Conservation (phyloP, 2,329 filamentous ascomycete genomes). For the Colletotrichum salicis region DNA sequence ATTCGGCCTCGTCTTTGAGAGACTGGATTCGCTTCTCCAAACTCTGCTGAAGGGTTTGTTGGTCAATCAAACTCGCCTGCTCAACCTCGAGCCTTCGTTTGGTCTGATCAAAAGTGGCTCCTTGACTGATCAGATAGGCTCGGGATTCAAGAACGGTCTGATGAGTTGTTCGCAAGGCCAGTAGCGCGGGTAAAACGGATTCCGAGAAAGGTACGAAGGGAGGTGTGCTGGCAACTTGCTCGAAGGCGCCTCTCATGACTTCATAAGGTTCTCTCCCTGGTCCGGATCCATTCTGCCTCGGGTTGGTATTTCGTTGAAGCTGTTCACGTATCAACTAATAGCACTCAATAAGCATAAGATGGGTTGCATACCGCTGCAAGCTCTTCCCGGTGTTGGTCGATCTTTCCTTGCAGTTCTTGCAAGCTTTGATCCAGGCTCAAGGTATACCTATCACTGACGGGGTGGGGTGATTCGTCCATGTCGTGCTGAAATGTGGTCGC, state of each 20-base stretch:
- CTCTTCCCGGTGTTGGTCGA: conserved; percentile 64
- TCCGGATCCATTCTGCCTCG: conserved; percentile 12
- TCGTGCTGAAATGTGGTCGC: neutral
- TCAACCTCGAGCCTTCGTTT: conserved; percentile 62
- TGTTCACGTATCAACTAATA: conserved; percentile 20
- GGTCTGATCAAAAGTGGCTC: conserved; percentile 53
- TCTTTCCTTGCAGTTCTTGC: conserved; percentile 69
- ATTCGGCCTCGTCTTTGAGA: conserved; percentile 67
- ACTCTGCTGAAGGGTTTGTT: conserved; percentile 64
- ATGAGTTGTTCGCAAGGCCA: conserved; percentile 76
- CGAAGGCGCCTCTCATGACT: conserved; percentile 73
- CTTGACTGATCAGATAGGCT: conserved; percentile 62
- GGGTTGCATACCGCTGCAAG: conserved; percentile 44
- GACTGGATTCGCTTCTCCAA: conserved; percentile 67
- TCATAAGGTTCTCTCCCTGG: conserved; percentile 45
- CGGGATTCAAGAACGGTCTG: conserved; percentile 73
- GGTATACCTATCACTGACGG: conserved; percentile 53
- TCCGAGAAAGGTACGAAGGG: conserved; percentile 74
- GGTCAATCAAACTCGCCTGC: conserved; percentile 62
- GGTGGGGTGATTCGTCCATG: conserved; percentile 17
- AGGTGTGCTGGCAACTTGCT: conserved; percentile 67
- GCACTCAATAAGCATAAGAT: neutral
- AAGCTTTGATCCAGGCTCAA: conserved; percentile 74
- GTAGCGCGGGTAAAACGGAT: conserved; percentile 76
- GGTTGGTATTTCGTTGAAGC: conserved; percentile 35